phyloP scores from a whole-genome alignment of 371 early-diverging fungal genomes.

The Dichotomocladium elegans region DNA sequence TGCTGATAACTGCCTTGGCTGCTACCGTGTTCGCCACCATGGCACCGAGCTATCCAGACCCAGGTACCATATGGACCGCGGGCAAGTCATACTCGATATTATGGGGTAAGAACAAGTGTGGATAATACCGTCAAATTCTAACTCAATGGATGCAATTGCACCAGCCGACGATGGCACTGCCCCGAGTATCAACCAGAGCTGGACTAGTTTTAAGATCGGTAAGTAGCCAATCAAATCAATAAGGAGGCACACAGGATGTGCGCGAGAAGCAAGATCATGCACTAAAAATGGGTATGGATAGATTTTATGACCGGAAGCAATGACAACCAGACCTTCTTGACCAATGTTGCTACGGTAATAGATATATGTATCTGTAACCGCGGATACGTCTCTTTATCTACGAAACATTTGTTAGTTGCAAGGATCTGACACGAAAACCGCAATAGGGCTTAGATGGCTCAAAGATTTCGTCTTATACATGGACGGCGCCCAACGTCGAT shows the following conservation, averaged over 20 bases:
- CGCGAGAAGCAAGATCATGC: no score
- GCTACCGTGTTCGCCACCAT: conserved; percentile 16
- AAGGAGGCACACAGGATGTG: no score
- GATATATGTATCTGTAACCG: not conserved
- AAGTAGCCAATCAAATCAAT: no score
- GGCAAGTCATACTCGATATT: conserved; percentile 21
- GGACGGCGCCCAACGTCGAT: conserved; percentile 27
- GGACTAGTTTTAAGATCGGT: conserved; percentile 35
- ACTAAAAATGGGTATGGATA: no score
- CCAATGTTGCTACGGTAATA: conserved; percentile 26
- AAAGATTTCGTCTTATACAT: conserved; percentile 11
- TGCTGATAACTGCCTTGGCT: conserved; percentile 8
- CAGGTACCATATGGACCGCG: conserved; percentile 27
- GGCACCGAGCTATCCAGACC: conserved; percentile 23
- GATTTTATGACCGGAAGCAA: conserved; percentile 42
- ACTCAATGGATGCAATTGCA: not conserved
- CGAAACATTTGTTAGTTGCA: no score
- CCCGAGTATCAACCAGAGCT: conserved; percentile 10
- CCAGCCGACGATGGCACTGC: conserved; percentile 16
- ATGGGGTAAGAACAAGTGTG: conserved; percentile 17
- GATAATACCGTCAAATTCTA: not conserved
- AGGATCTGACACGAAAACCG: no score
- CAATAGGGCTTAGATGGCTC: conserved; percentile 21
- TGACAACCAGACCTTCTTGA: conserved; percentile 20
- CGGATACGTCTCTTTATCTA: no score